phyloP scores from a whole-genome alignment of 2,329 filamentous ascomycete genomes.

The Pseudogymnoascus sp. region DNA sequence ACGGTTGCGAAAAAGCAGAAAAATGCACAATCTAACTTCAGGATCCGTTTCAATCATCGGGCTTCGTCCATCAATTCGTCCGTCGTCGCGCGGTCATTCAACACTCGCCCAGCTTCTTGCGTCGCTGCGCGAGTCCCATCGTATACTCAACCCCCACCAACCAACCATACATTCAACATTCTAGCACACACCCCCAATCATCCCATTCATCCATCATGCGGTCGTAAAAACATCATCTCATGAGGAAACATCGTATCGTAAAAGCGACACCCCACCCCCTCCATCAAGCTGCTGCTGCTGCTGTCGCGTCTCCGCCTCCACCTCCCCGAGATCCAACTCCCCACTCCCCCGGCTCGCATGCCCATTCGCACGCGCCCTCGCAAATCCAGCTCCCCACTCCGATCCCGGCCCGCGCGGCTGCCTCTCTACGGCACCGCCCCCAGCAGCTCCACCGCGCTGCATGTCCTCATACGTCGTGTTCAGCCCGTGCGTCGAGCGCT shows the following conservation, averaged over 20 bases:
- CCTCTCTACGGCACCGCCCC: slow-evolving; percentile 37
- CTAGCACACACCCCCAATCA: neutral
- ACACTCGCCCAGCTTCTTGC: neutral
- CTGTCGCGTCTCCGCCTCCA: neutral
- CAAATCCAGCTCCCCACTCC: slow-evolving; percentile 48
- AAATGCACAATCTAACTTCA: neutral
- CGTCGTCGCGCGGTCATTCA: neutral
- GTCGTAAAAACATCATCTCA: neutral
- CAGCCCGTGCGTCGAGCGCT: slow-evolving; percentile 38
- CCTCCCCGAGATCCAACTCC: slow-evolving; percentile 30
- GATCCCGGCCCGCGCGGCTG: slow-evolving; percentile 51
- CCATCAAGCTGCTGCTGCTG: slow-evolving; percentile 2
- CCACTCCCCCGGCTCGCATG: slow-evolving; percentile 56
- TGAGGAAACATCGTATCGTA: slow-evolving; percentile 1
- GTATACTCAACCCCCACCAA: neutral
- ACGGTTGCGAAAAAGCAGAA: neutral
- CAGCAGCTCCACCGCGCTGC: slow-evolving; percentile 16
- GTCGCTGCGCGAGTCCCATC: neutral
- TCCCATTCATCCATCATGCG: neutral
- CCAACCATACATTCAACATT: neutral
- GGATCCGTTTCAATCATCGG: neutral
- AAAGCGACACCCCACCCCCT: neutral
- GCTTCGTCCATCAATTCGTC: neutral
- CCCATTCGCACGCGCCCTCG: slow-evolving; percentile 51
- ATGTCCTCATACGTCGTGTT: slow-evolving; percentile 18